A percentile compares a stretch with the other conserved stretches of the same genome.
Evolutionary conservation across 2,329 filamentous ascomycete species (phyloP).

Genomic region (Ophiostoma australiae): DNA sequence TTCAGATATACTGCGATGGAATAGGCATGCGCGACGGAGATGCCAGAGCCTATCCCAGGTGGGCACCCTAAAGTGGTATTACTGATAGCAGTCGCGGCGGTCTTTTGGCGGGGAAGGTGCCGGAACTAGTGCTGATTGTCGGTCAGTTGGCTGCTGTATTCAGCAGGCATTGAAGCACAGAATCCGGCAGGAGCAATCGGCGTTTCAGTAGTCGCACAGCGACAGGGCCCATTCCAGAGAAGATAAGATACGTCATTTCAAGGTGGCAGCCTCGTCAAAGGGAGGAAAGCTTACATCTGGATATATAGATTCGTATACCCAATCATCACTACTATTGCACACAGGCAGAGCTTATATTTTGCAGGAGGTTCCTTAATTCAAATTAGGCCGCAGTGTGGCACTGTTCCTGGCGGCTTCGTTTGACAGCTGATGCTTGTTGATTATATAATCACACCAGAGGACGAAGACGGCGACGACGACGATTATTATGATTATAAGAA

Average conservation of each 20-base stretch:
- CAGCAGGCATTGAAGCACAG: neutral
- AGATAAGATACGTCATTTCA: slow-evolving; percentile 13
- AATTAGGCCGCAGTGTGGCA: neutral
- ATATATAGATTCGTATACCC: neutral
- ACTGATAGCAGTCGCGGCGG: neutral
- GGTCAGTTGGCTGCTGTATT: neutral
- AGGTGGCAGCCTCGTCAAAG: neutral
- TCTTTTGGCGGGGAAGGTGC: neutral
- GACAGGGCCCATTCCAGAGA: neutral
- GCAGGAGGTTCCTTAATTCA: neutral
- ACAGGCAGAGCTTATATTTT: neutral
- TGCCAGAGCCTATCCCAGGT: neutral
- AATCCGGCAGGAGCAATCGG: neutral
- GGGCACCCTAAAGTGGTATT: neutral
- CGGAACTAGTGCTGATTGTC: slow-evolving; percentile 10
- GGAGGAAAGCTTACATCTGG: neutral
- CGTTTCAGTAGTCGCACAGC: neutral
- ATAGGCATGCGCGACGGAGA: slow-evolving; percentile 1
- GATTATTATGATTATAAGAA: neutral
- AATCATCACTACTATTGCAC: neutral
- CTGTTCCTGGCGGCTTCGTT: neutral
- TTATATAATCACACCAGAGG: neutral
- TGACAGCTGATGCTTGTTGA: neutral
- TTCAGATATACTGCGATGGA: neutral
- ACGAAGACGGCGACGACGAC: neutral